Evolutionary conservation across 768 basidiomycete genomes (phyloP), one percentile per base, ranked within the genome.

Genomic region (Boletus rubropictus): DNA sequence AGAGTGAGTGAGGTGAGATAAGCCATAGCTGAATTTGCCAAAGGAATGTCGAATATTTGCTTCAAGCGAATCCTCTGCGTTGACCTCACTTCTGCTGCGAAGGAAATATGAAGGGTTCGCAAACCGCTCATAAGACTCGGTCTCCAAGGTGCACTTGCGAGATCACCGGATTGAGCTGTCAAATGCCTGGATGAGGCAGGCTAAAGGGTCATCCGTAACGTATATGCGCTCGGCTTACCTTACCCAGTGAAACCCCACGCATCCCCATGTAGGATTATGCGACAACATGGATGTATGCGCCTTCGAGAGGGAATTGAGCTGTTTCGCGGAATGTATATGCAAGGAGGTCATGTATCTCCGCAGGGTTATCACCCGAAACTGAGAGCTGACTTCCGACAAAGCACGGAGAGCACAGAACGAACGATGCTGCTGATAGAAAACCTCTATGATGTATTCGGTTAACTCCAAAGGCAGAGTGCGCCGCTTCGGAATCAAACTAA

Each of bases 1-100:
- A 87, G 65, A 7, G 65, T 72, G 8, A 88, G 65, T 5, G 68
- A 69, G 15, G 69, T 74, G 37, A 87, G 56, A 36, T 65, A 68
- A 1, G 53, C 48, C 33, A 68, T 65, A 33, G 50, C 39, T 27
- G 52, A 53, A 48, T 49, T 62, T 46, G 37, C 35, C 40, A 72
- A 61, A 21, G 65, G 53, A 29, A 50, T 49, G 12, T 42, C 49
- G 44, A 70, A 68, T 39, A 78, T 63, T 36, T 63, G 59, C 17
- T 53, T 60, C 4, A 71, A 41, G 11, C 67, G 60, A 22, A 57
- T 56, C 44, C 70, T 67, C 51, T 81, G 79, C 8, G 78, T 75
- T 6, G 67, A 60, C 7, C 74, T 58, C 18, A 67, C 74, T 50
- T 77, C 74, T 24, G 62, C 62, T 7, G 57, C 56, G 48, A 79